phyloP scores from a whole-genome alignment of 2,329 filamentous ascomycete genomes.

The Paecilomyces formosus region DNA sequence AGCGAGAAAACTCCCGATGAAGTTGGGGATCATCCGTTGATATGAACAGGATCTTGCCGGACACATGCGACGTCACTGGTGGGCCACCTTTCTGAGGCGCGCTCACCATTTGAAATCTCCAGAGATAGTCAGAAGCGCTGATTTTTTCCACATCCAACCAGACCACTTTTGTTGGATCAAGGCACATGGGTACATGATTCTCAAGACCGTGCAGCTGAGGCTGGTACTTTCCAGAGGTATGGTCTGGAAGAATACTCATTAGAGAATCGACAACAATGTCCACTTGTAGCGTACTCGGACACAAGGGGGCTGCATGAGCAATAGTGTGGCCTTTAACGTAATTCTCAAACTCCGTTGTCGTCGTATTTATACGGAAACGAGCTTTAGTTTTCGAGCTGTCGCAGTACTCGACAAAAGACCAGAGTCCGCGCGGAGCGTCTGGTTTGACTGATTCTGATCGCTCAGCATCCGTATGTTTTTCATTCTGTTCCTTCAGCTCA shows the following conservation, averaged over 20 bases:
- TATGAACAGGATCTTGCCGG: too few relatives aligned
- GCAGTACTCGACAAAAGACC: too few relatives aligned
- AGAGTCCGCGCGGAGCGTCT: too few relatives aligned
- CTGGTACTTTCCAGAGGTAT: constrained; percentile 1
- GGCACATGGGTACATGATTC: constrained; percentile 26
- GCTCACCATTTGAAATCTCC: constrained; percentile 22
- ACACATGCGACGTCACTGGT: constrained; percentile 12
- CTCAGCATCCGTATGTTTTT: not conserved
- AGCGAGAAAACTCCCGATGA: constrained; percentile 18
- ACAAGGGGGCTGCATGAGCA: constrained; percentile 30
- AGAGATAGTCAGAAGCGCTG: constrained; percentile 9
- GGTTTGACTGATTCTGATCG: not conserved
- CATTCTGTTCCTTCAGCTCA: constrained; percentile 7
- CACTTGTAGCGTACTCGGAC: constrained; percentile 33
- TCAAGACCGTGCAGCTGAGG: constrained; percentile 22
- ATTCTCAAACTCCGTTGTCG: constrained; percentile 22
- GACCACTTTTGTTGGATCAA: constrained; percentile 18
- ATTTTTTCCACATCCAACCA: constrained; percentile 20
- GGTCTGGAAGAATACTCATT: too few relatives aligned
- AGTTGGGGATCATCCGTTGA: too few relatives aligned
- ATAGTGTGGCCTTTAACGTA: constrained; percentile 34
- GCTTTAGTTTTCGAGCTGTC: not conserved
- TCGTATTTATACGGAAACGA: constrained; percentile 38
- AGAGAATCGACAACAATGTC: constrained; percentile 21
- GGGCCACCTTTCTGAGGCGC: not conserved